Conservation (phyloP, 257 asterid species). For the Echium plantagineum region DNA sequence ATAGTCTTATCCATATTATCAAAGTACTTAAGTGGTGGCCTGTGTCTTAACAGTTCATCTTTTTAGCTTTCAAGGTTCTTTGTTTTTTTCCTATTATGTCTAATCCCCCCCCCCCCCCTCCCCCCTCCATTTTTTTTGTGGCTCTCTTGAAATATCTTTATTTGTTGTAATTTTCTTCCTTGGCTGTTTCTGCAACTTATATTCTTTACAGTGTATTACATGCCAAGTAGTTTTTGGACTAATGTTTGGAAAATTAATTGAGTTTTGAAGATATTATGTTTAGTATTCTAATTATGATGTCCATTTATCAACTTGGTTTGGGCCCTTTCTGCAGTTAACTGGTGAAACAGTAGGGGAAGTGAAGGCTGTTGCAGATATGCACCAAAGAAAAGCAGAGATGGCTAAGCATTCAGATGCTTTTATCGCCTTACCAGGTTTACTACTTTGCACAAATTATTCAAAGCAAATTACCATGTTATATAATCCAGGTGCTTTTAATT, state of each 20-base stretch:
- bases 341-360: constrained; percentile 98
- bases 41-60: constrained; percentile 21
- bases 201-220: constrained; percentile 7
- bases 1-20: constrained; percentile 33
- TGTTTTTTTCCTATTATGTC: constrained; percentile 24
- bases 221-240: constrained; percentile 9
- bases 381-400: constrained; percentile 98
- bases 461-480: constrained; percentile 1
- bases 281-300: constrained; percentile 1
- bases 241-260: constrained; percentile 18
- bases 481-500: constrained; percentile 12
- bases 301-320: constrained; percentile 9
- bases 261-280: constrained; percentile 16
- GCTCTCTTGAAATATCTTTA: constrained; percentile 11
- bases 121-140: constrained; percentile 21
- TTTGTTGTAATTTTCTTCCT: constrained; percentile 28
- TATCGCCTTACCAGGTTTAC: constrained; percentile 94
- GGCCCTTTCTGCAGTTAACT: constrained; percentile 60
- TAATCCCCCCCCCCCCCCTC: not conserved
- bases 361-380: constrained; percentile 98
- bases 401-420: constrained; percentile 94
- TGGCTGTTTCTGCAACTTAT: constrained; percentile 38
- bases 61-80: constrained; percentile 23
- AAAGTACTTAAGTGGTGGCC: constrained; percentile 17
- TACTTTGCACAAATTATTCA: constrained; percentile 10